Evolutionary conservation across 179 eudicot species (phyloP).

Genomic region (Amaranthus tricolor): DNA sequence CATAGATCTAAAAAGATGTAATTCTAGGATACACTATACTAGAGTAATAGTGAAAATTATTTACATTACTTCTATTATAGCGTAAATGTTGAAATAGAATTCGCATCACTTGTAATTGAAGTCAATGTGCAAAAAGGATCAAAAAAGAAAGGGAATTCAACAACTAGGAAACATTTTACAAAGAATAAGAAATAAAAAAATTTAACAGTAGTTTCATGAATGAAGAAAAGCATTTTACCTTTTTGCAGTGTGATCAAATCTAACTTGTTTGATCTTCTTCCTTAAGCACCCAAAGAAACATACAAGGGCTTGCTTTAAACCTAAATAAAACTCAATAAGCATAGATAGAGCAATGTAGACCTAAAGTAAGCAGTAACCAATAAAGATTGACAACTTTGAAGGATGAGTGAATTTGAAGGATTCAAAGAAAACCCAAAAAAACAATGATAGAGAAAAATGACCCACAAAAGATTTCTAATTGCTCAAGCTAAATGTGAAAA

Average conservation of each 20-base stretch:
- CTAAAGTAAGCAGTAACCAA: conserved; percentile 24
- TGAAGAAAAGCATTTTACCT: conserved; percentile 27
- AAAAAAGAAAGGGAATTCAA: neutral
- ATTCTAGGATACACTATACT: conserved; percentile 5
- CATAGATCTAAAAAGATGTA: conserved; percentile 20
- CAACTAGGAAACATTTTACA: neutral
- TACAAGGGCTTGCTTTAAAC: conserved; percentile 27
- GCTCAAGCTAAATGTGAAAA: conserved; percentile 28
- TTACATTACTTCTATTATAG: neutral
- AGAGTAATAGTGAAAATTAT: neutral
- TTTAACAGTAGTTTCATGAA: conserved; percentile 8
- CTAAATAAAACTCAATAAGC: conserved; percentile 38
- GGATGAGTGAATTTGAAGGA: conserved; percentile 49
- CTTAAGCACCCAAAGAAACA: conserved; percentile 42
- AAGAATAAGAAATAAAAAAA: neutral
- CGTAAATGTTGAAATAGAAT: conserved; percentile 12
- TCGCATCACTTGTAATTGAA: conserved; percentile 35
- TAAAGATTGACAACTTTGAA: conserved; percentile 21
- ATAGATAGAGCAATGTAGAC: conserved; percentile 46
- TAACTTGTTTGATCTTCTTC: conserved; percentile 56
- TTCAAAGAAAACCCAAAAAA: conserved; percentile 21
- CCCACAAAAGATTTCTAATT: conserved; percentile 14
- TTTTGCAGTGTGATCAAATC: conserved; percentile 24
- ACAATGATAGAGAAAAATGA: neutral
- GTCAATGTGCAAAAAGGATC: conserved; percentile 18